Percentiles rank a stretch among this genome's conserved stretches.
These are phyloP conservation scores for Lecanicillium sp. DNA, from an alignment of 2,329 filamentous ascomycete species.

Conservation along the genomic window DNA sequence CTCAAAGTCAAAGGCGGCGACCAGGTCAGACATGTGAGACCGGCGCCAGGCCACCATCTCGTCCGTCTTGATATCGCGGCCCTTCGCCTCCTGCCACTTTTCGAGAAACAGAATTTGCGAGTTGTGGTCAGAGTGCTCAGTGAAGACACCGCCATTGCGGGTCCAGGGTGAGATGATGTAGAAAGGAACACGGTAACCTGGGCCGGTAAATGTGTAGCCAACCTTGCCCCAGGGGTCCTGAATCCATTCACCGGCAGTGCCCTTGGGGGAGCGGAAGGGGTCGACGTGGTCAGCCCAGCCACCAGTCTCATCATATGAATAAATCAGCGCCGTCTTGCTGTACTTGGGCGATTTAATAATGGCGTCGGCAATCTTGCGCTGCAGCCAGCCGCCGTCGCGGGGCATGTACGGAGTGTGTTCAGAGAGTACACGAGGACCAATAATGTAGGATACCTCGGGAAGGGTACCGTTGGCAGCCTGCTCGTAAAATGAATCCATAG, in stretches of 20 bases:
- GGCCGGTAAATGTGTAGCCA: constrained; percentile 29
- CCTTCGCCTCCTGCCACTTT: constrained; percentile 35
- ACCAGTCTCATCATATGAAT: constrained; percentile 42
- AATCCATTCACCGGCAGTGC: constrained; percentile 46
- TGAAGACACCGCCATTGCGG: constrained; percentile 46
- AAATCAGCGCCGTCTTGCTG: constrained; percentile 40
- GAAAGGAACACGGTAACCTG: constrained; percentile 44
- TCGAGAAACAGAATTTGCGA: constrained; percentile 51
- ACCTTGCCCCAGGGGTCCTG: constrained; percentile 36
- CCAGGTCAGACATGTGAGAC: constrained; percentile 29
- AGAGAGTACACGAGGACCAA: constrained; percentile 43
- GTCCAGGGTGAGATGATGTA: constrained; percentile 53
- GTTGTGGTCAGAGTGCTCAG: constrained; percentile 48
- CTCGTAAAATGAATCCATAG: constrained; percentile 43
- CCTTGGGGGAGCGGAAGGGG: constrained; percentile 43
- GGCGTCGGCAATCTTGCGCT: constrained; percentile 45
- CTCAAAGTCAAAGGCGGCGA: constrained; percentile 37
- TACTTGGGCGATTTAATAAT: constrained; percentile 45
- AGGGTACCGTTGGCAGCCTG: constrained; percentile 45
- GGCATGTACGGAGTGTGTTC: constrained; percentile 49
- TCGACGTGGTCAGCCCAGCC: constrained; percentile 50
- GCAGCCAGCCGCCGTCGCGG: constrained; percentile 48
- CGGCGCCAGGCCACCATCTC: constrained; percentile 28
- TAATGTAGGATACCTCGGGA: constrained; percentile 46
- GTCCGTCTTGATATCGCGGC: constrained; percentile 31